Percentiles rank a stretch among this genome's conserved stretches.
Evolutionary conservation across 2,329 filamentous ascomycete genomes (phyloP).

Genomic region (Gaeumannomyces tritici): DNA sequence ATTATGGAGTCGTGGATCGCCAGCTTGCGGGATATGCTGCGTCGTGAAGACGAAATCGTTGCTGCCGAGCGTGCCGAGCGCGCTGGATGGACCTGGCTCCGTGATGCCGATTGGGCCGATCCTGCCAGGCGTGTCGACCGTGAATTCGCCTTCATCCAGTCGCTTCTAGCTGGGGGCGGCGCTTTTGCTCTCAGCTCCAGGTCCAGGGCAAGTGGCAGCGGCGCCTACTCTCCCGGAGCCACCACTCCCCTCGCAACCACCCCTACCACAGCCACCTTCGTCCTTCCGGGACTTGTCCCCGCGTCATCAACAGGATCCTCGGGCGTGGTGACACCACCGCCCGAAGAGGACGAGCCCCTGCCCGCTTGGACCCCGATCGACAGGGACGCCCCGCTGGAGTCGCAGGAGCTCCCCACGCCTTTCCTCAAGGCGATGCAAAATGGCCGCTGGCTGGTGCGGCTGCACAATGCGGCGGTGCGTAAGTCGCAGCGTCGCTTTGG

Average conservation of each 20-base stretch:
- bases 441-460: slow-evolving; percentile 69
- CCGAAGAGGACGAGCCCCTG: slow-evolving; percentile 28
- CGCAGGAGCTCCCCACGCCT: slow-evolving; percentile 50
- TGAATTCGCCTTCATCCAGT: slow-evolving; percentile 72
- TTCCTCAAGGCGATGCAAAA: slow-evolving; percentile 69
- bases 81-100: slow-evolving; percentile 70
- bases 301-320: background rate
- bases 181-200: background rate
- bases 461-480: slow-evolving; percentile 83
- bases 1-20: slow-evolving; percentile 71
- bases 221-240: background rate
- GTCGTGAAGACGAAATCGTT: slow-evolving; percentile 68
- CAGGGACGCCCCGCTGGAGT: slow-evolving; percentile 11
- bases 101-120: slow-evolving; percentile 63
- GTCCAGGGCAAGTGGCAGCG: background rate
- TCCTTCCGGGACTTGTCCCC: background rate
- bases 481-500: slow-evolving; percentile 83
- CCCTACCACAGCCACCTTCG: slow-evolving; percentile 8
- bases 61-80: slow-evolving; percentile 61
- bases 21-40: slow-evolving; percentile 67
- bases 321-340: background rate
- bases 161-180: slow-evolving; percentile 39
- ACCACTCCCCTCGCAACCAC: slow-evolving; percentile 6
- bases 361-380: slow-evolving; percentile 59
- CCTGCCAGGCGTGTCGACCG: slow-evolving; percentile 53